Evolutionary conservation across 495 filamentous ascomycete species (phyloP), one percentile per base, ranked within the genome.

Genomic region (Aeminium ludgeri): DNA sequence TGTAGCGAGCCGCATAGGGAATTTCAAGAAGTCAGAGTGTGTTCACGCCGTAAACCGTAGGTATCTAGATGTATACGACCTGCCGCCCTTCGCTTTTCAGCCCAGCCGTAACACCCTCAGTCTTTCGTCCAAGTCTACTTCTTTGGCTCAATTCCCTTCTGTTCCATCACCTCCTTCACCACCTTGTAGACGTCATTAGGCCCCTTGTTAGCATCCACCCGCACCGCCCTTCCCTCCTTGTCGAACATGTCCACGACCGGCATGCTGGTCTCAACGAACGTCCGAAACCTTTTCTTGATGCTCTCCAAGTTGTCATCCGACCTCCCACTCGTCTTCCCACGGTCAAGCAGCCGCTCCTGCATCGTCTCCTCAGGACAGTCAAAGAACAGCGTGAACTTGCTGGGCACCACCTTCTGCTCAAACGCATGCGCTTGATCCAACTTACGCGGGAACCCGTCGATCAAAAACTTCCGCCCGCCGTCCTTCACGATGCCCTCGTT

Each of bases 371-470:
- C 87, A 2, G 84, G 76, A 53, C 82, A 91, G 59, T 92, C 81
- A 56, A 84, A 79, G 66, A 96, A 97, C 28, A 97, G 68, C 8
- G 85, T 86, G 55, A 94, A 75, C 50, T 68, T 65, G 3, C 78
- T 80, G 3, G 74, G 76, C 50, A 82, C 86, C 33, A 97, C 91
- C 5, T 78, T 73, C 56, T 80, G 68, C 66, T 97, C 89, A 52
- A 97, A 97, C 62, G 81, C 81, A 36, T 82, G 53, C 4, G 89
- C 89, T 69, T 97, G 89, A 68, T 95, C 87, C 61, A 96, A 81
- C 63, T 97, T 86, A 36, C 89, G 75, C 17, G 89, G 89, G 68
- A 97, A 97, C 1, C 87, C 75, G 58, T 96, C 87, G 50, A 96
- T 82, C 50, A 96, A 65, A 67, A 95, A 95, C 33, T 74, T 71